phyloP scores from a whole-genome alignment of 1,139 yeast genomes.

The Meyerozyma sp. region DNA sequence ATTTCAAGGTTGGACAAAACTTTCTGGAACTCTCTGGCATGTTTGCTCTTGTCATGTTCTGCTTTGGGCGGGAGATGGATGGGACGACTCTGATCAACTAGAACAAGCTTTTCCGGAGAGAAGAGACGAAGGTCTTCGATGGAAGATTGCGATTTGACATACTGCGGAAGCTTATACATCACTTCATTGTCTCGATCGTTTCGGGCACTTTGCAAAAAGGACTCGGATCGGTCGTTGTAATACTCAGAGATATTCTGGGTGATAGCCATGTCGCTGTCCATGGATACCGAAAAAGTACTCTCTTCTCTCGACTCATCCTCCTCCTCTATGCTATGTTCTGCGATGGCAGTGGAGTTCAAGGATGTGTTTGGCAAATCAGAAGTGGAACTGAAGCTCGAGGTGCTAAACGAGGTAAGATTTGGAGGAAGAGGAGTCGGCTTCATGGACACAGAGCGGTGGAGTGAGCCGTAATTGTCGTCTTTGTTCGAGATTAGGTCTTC shows the following conservation, averaged over 20 bases:
- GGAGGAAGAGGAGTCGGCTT: not conserved
- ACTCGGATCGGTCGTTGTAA: constrained; percentile 32
- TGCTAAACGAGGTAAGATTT: not conserved
- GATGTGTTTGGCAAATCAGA: constrained; percentile 5
- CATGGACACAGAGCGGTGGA: not conserved
- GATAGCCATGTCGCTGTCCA: constrained; percentile 30
- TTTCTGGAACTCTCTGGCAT: constrained; percentile 33
- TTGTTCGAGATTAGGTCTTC: constrained; percentile 4
- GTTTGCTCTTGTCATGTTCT: constrained; percentile 29
- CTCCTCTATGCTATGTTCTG: constrained; percentile 14
- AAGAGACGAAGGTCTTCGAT: constrained; percentile 36
- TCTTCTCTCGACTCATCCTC: constrained; percentile 12
- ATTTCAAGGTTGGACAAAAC: constrained; percentile 28
- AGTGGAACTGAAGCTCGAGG: constrained; percentile 6
- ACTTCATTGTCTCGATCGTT: constrained; percentile 28
- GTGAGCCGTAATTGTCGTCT: constrained; percentile 2
- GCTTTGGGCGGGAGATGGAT: constrained; percentile 42
- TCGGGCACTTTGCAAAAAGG: constrained; percentile 29
- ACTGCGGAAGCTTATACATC: constrained; percentile 35
- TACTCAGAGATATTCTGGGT: constrained; percentile 33
- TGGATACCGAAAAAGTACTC: constrained; percentile 5
- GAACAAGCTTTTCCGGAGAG: constrained; percentile 37
- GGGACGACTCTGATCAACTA: constrained; percentile 41
- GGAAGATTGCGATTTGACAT: constrained; percentile 37
- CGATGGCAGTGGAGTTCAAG: constrained; percentile 5